A percentile compares a stretch with the other conserved stretches of the same genome.
These are phyloP conservation scores for Podila horticola DNA, from an alignment of 192 early-diverging fungal genomes.

Conservation along the genomic window DNA sequence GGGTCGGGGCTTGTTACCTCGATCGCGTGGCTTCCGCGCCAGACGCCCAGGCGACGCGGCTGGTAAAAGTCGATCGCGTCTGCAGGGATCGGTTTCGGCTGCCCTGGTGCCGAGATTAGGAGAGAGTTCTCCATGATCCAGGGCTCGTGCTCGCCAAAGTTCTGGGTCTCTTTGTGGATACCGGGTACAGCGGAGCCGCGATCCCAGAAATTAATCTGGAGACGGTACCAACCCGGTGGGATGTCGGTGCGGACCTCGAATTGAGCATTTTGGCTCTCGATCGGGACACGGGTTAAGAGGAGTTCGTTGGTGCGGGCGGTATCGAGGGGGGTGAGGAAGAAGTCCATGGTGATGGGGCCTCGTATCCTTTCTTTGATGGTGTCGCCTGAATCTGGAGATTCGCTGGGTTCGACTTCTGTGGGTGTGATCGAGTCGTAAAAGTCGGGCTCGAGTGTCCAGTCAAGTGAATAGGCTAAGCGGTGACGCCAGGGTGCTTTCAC, in stretches of 20 bases:
- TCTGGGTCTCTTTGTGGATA: not conserved
- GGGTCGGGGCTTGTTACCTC: constrained; percentile 12
- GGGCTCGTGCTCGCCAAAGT: not conserved
- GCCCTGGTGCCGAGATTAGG: not conserved
- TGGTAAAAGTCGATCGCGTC: not conserved
- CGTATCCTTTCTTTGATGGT: not conserved
- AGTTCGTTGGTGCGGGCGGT: constrained; percentile 16
- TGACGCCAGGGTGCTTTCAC: constrained; percentile 29
- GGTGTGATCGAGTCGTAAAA: not conserved
- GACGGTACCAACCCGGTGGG: constrained; percentile 30
- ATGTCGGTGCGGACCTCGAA: constrained; percentile 17
- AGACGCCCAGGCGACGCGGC: constrained; percentile 18
- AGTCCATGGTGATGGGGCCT: constrained; percentile 13
- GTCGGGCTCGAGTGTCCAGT: constrained; percentile 7
- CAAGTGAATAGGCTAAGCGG: constrained; percentile 15
- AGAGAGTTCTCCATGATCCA: not conserved
- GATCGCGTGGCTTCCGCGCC: constrained; percentile 34
- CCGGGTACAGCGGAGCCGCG: not conserved
- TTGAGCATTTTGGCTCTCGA: not conserved
- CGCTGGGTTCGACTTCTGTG: not conserved
- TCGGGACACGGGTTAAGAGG: constrained; percentile 15
- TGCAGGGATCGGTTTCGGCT: not conserved
- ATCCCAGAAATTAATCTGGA: constrained; percentile 38
- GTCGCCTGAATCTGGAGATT: not conserved
- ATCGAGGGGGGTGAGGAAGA: constrained; percentile 30